A percentile compares a stretch with the other conserved stretches of the same genome.
Evolutionary conservation across 2,329 filamentous ascomycete genomes (phyloP).

Genomic region (Fusarium sp.): DNA sequence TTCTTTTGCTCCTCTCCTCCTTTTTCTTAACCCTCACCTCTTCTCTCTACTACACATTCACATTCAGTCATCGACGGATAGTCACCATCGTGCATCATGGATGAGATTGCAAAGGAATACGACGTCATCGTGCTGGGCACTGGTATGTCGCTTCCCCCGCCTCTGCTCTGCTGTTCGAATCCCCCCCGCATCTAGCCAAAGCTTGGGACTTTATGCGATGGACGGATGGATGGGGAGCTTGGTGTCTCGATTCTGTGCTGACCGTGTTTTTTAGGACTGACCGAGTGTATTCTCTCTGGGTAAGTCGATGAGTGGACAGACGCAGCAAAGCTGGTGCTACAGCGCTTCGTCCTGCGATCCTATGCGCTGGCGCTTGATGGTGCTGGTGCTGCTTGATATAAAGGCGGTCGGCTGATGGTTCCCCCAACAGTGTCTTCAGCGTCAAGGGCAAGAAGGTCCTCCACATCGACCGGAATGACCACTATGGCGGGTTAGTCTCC

Average conservation of each 20-base stretch:
- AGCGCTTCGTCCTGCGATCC: constrained; percentile 8
- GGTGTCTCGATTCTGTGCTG: constrained; percentile 29
- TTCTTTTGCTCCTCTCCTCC: constrained; percentile 27
- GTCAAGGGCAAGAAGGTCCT: constrained; percentile 99
- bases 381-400: constrained; percentile 33
- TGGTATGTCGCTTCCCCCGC: constrained; percentile 68
- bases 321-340: neutral
- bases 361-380: constrained; percentile 22
- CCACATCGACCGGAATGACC: constrained; percentile 98
- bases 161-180: constrained; percentile 25
- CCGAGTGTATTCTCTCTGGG: constrained; percentile 99
- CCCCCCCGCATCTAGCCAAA: constrained; percentile 35
- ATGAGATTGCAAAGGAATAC: constrained; percentile 98
- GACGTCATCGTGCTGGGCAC: constrained; percentile 99
- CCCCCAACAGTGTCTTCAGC: constrained; percentile 77
- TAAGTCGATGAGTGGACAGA: constrained; percentile 57
- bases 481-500: constrained; percentile 91
- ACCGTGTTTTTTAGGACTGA: constrained; percentile 75
- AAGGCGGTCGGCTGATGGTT: constrained; percentile 40
- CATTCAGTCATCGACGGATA: constrained; percentile 21
- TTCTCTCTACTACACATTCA: neutral
- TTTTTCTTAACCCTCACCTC: neutral
- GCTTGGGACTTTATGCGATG: constrained; percentile 24
- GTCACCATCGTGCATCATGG: constrained; percentile 71
- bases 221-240: constrained; percentile 2